Conservation (phyloP, 1,139 yeast species). For the Suhomyces maxii region DNA sequence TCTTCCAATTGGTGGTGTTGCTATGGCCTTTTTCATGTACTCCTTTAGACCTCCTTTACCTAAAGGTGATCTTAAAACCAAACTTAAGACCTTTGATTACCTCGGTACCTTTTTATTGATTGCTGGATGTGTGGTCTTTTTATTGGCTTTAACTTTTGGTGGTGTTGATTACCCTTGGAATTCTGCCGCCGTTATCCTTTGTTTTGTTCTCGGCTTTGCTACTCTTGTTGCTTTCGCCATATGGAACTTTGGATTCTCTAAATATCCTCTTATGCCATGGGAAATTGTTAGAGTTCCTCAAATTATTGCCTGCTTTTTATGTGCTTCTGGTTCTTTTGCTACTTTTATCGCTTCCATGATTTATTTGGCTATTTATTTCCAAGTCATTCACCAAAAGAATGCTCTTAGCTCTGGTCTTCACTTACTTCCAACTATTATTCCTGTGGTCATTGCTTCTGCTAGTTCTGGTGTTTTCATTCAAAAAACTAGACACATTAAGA, state of each 20-base stretch:
- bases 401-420: slow-evolving; percentile 43
- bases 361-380: slow-evolving; percentile 33
- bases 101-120: slow-evolving; percentile 44
- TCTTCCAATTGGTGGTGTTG: slow-evolving; percentile 65
- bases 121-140: slow-evolving; percentile 41
- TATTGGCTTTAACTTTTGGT: slow-evolving; percentile 58
- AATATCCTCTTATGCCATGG: slow-evolving; percentile 46
- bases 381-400: slow-evolving; percentile 31
- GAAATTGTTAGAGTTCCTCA: slow-evolving; percentile 34
- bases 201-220: slow-evolving; percentile 55
- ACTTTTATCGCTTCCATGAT: slow-evolving; percentile 12
- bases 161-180: slow-evolving; percentile 47
- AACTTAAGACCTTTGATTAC: slow-evolving; percentile 45
- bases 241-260: slow-evolving; percentile 50
- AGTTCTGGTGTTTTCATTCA: slow-evolving; percentile 30
- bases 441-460: slow-evolving; percentile 34
- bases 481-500: slow-evolving; percentile 33
- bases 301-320: slow-evolving; percentile 10
- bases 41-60: slow-evolving; percentile 59
- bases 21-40: slow-evolving; percentile 43
- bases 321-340: slow-evolving; percentile 20
- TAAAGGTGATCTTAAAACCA: slow-evolving; percentile 36
- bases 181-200: slow-evolving; percentile 54
- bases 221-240: slow-evolving; percentile 37
- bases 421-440: slow-evolving; percentile 37